phyloP scores from a whole-genome alignment of 371 early-diverging fungal genomes.

The Polyrhizophydium stewartii region DNA sequence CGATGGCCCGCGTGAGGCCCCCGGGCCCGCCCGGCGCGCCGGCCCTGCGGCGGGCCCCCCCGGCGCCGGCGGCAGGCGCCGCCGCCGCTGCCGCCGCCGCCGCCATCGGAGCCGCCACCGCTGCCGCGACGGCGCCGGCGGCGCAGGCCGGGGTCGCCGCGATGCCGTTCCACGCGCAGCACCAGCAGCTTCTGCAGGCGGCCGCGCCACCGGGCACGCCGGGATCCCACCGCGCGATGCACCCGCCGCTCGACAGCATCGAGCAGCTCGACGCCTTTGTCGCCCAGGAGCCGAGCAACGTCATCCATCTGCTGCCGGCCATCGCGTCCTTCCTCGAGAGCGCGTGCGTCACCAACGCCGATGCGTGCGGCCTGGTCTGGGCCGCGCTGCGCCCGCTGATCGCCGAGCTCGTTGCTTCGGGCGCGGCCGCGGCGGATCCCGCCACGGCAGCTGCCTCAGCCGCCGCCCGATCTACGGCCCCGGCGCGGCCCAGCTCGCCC shows the following conservation, averaged over 20 bases:
- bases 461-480: not conserved
- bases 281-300: conserved; percentile 11
- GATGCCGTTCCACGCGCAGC: no score
- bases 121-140: no score
- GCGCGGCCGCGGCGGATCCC: not conserved
- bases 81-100: no score
- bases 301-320: conserved; percentile 23
- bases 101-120: no score
- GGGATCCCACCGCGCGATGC: not conserved
- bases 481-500: conserved; percentile 16
- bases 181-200: no score
- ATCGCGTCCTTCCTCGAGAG: conserved; percentile 9
- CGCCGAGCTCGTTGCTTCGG: not conserved
- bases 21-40: no score
- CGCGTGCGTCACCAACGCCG: conserved; percentile 12
- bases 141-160: no score
- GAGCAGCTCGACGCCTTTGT: conserved; percentile 20
- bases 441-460: not conserved
- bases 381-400: conserved; percentile 9
- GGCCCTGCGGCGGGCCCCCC: no score
- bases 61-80: no score
- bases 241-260: conserved; percentile 20
- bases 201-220: no score
- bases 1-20: no score
- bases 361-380: conserved; percentile 16